These are phyloP conservation scores for Penicillium cinerascens DNA, from an alignment of 495 filamentous ascomycete genomes.

Conservation along the genomic window DNA sequence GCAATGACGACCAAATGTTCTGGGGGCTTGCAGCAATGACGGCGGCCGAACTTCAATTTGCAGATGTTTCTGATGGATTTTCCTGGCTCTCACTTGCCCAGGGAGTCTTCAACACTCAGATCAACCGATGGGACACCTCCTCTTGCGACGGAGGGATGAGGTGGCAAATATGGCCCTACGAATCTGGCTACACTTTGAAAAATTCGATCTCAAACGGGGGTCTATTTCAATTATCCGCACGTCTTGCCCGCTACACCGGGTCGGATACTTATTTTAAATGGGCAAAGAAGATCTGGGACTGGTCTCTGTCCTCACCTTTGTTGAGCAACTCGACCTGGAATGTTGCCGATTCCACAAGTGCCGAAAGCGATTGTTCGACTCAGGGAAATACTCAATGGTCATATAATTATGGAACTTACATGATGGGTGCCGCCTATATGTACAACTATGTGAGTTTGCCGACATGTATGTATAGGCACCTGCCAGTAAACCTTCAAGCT, in stretches of 20 bases:
- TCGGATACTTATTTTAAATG: slow-evolving; percentile 62
- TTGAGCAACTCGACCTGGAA: slow-evolving; percentile 42
- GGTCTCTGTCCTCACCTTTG: slow-evolving; percentile 54
- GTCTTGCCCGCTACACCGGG: slow-evolving; percentile 63
- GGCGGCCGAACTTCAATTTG: slow-evolving; percentile 49
- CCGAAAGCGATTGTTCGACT: slow-evolving; percentile 49
- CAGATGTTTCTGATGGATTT: slow-evolving; percentile 46
- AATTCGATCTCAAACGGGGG: slow-evolving; percentile 68
- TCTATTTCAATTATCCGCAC: slow-evolving; percentile 65
- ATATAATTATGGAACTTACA: slow-evolving; percentile 66
- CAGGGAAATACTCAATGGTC: slow-evolving; percentile 62
- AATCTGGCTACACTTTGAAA: slow-evolving; percentile 60
- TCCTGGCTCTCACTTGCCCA: slow-evolving; percentile 75
- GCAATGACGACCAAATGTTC: slow-evolving; percentile 58
- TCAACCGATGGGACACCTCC: slow-evolving; percentile 47
- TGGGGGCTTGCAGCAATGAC: slow-evolving; percentile 57
- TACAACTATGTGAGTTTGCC: slow-evolving; percentile 55
- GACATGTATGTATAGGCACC: neutral
- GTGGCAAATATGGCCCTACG: slow-evolving; percentile 55
- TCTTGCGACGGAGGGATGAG: slow-evolving; percentile 51
- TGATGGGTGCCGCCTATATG: slow-evolving; percentile 70
- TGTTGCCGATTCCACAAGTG: slow-evolving; percentile 61
- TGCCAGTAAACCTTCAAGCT: neutral
- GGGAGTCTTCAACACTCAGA: slow-evolving; percentile 73
- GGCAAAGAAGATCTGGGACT: slow-evolving; percentile 66